Evolutionary conservation across 495 filamentous ascomycete genomes (phyloP).

Genomic region (Aspergillus heteromorphus): DNA sequence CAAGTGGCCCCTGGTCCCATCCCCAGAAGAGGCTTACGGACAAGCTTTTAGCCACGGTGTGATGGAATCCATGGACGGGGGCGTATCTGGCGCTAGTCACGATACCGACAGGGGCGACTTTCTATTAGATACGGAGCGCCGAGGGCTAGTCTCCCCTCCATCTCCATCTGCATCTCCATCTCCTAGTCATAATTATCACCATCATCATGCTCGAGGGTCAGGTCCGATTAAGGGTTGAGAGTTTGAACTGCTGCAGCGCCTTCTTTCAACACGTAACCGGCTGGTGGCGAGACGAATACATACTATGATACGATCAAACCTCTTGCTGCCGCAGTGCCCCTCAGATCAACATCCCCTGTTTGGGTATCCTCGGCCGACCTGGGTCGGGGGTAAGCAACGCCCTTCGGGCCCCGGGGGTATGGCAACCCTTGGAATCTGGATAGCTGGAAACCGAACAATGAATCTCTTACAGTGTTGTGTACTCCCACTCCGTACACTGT

Average conservation of each 20-base stretch:
- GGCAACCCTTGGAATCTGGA: too few relatives aligned
- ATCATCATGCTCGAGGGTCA: neutral
- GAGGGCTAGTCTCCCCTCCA: too few relatives aligned
- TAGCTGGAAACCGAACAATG: too few relatives aligned
- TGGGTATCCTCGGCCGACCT: neutral
- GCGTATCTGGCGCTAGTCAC: constrained; percentile 14
- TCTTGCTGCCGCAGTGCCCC: neutral
- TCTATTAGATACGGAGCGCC: too few relatives aligned
- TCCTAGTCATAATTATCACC: too few relatives aligned
- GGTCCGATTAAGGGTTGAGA: neutral
- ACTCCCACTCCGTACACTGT: too few relatives aligned
- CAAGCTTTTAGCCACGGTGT: constrained; percentile 26
- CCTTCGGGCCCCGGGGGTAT: too few relatives aligned
- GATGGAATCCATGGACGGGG: constrained; percentile 9
- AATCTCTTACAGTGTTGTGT: too few relatives aligned
- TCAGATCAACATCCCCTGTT: neutral
- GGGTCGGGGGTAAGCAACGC: neutral
- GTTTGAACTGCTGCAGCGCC: neutral
- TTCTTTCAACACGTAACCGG: neutral
- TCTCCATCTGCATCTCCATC: too few relatives aligned
- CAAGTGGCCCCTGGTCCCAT: constrained; percentile 9
- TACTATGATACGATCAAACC: neutral
- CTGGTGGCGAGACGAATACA: neutral
- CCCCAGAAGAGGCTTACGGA: constrained; percentile 20
- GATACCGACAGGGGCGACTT: neutral